Evolutionary conservation across 257 asterid genomes (phyloP).

Genomic region (Primulina tabacum): DNA sequence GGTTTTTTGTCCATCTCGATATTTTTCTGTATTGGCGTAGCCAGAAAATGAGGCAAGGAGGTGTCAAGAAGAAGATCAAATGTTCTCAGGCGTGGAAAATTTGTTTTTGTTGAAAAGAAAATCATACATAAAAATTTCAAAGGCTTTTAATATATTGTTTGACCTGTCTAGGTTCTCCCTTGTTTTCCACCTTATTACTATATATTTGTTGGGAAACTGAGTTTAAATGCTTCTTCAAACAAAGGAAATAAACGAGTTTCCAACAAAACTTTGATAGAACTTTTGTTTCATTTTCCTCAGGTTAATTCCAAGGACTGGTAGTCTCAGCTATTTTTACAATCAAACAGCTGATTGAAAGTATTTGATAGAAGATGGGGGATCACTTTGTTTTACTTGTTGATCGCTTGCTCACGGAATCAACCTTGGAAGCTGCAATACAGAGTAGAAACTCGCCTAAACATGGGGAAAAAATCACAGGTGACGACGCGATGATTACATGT

Average conservation of each 20-base stretch:
- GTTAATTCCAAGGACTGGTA: background rate
- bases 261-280: no score
- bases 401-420: conserved; percentile 90
- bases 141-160: no score
- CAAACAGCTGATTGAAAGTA: no score
- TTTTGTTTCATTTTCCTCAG: background rate
- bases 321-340: background rate
- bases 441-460: conserved; percentile 50
- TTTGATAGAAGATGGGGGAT: conserved; percentile 62
- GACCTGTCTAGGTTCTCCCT: background rate
- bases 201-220: no score
- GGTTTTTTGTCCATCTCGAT: conserved; percentile 14
- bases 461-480: conserved; percentile 23
- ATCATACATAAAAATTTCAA: no score
- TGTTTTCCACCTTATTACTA: background rate
- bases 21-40: background rate
- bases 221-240: no score
- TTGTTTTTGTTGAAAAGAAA: no score
- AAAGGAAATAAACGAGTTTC: no score
- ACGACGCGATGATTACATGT: conserved; percentile 36
- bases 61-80: no score
- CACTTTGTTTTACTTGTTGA: conserved; percentile 93
- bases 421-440: conserved; percentile 86
- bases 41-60: no score
- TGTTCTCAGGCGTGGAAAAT: no score